These are phyloP conservation scores for Cucurbita pepo DNA, from an alignment of 306 rosid genomes.

Conservation along the genomic window DNA sequence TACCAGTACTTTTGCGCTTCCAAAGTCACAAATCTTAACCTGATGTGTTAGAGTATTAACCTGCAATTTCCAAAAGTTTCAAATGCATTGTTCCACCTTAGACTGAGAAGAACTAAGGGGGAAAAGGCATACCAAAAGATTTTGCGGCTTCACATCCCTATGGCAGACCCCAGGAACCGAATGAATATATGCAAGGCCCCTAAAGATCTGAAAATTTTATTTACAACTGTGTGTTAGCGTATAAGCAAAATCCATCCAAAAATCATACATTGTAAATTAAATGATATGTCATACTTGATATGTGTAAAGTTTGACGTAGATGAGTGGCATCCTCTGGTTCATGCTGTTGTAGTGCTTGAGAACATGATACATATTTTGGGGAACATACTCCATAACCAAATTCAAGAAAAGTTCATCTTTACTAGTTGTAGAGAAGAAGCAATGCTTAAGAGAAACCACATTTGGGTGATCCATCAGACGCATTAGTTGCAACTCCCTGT, in stretches of 20 bases:
- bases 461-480: constrained; percentile 94
- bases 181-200: constrained; percentile 92
- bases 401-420: constrained; percentile 82
- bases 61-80: constrained; percentile 23
- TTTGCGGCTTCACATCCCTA: constrained; percentile 94
- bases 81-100: background rate
- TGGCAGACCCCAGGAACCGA: constrained; percentile 82
- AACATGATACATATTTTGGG: constrained; percentile 77
- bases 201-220: constrained; percentile 47
- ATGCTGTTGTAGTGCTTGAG: constrained; percentile 61
- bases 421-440: constrained; percentile 82
- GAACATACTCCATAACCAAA: constrained; percentile 91
- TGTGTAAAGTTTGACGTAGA: constrained; percentile 77
- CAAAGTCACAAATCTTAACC: constrained; percentile 90
- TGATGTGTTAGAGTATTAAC: constrained; percentile 88
- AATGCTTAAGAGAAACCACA: constrained; percentile 71
- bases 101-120: background rate
- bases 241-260: background rate
- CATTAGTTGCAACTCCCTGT: constrained; percentile 87
- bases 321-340: constrained; percentile 89
- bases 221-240: constrained; percentile 8
- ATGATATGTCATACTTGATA: constrained; percentile 54
- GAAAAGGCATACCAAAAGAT: constrained; percentile 54
- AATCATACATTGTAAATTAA: background rate
- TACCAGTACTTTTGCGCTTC: constrained; percentile 96